Evolutionary conservation across 495 filamentous ascomycete genomes (phyloP).

Genomic region (Emericellopsis terricola): DNA sequence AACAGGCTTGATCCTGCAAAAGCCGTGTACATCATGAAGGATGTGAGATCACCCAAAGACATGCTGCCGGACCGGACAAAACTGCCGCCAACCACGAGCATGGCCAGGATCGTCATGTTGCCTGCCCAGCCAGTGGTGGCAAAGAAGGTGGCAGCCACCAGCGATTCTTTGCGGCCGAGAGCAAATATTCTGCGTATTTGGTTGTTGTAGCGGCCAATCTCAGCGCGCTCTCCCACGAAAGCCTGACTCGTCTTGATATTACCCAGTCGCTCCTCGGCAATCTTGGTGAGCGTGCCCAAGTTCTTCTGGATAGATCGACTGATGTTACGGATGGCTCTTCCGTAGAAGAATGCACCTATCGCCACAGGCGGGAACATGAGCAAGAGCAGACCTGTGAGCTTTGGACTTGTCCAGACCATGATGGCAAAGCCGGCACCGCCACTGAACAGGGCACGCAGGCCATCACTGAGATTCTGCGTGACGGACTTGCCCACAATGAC

Average conservation of each 20-base stretch:
- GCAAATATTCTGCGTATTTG: slow-evolving; percentile 85
- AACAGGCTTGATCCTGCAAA: slow-evolving; percentile 86
- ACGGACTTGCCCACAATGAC: slow-evolving; percentile 97
- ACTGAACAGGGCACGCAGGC: slow-evolving; percentile 71
- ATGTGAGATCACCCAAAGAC: slow-evolving; percentile 83
- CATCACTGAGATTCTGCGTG: slow-evolving; percentile 93
- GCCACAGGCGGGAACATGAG: slow-evolving; percentile 85
- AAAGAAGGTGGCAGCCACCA: slow-evolving; percentile 85
- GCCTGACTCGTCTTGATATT: slow-evolving; percentile 93
- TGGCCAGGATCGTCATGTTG: slow-evolving; percentile 87
- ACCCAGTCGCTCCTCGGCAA: slow-evolving; percentile 86
- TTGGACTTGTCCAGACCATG: slow-evolving; percentile 86
- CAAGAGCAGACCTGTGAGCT: slow-evolving; percentile 70
- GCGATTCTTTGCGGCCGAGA: slow-evolving; percentile 66
- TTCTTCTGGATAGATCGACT: slow-evolving; percentile 86
- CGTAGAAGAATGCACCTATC: slow-evolving; percentile 82
- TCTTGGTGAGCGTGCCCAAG: slow-evolving; percentile 79
- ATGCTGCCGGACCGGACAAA: slow-evolving; percentile 78
- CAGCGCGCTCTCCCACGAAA: slow-evolving; percentile 80
- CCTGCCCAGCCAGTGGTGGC: slow-evolving; percentile 74
- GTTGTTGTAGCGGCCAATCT: slow-evolving; percentile 76
- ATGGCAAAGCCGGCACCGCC: slow-evolving; percentile 71
- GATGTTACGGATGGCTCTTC: slow-evolving; percentile 66
- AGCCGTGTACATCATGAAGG: slow-evolving; percentile 94
- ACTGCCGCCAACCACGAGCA: slow-evolving; percentile 77